Conservation (phyloP, 306 rosid species). For the Erythrophleum fordii region DNA sequence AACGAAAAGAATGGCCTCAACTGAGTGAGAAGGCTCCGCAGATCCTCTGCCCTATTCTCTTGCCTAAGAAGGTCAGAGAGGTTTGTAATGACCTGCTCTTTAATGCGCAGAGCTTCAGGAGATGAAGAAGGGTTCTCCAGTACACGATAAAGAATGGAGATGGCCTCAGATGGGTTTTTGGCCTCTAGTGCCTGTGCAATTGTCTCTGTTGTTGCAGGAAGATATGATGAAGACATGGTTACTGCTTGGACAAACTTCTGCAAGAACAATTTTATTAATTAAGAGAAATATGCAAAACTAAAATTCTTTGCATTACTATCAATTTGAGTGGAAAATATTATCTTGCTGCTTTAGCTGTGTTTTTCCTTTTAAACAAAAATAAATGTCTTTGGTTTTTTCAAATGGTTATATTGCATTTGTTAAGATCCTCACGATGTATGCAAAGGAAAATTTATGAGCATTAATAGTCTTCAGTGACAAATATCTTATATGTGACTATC, state of each 20-base stretch:
- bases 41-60: slow-evolving; percentile 91
- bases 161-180: slow-evolving; percentile 66
- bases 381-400: neutral
- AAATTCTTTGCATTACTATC: neutral
- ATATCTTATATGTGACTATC: neutral
- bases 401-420: slow-evolving; percentile 4
- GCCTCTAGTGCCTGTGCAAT: slow-evolving; percentile 75
- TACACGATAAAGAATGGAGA: slow-evolving; percentile 74
- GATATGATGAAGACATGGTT: slow-evolving; percentile 73
- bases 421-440: neutral
- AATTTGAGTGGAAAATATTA: neutral
- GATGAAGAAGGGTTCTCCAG: slow-evolving; percentile 88
- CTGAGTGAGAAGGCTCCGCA: slow-evolving; percentile 84
- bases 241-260: slow-evolving; percentile 49
- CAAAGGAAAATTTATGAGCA: neutral
- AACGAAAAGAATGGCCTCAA: slow-evolving; percentile 90
- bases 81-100: slow-evolving; percentile 83
- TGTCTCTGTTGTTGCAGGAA: slow-evolving; percentile 82
- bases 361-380: neutral
- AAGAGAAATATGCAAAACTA: neutral
- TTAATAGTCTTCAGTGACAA: slow-evolving; percentile 5
- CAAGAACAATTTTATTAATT: slow-evolving; percentile 32
- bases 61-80: slow-evolving; percentile 77
- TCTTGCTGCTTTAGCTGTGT: neutral
- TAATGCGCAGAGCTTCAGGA: slow-evolving; percentile 80